A percentile compares a stretch with the other conserved stretches of the same genome.
phyloP scores from a whole-genome alignment of 495 filamentous ascomycete species.

The Cercophora samala region DNA sequence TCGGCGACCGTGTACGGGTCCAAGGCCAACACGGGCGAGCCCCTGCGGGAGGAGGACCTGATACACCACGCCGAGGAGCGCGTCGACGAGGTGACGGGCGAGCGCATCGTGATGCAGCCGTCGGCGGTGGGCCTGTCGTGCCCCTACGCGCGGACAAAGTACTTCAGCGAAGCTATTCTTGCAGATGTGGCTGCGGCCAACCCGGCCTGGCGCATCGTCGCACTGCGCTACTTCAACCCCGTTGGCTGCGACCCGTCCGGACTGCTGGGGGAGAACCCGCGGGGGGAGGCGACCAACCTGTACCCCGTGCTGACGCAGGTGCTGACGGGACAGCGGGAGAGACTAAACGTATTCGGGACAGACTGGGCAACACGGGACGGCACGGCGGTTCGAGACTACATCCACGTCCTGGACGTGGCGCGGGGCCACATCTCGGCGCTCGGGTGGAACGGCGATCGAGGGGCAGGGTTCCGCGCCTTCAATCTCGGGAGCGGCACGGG shows the following conservation, averaged over 20 bases:
- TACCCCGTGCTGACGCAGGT: conserved; percentile 61
- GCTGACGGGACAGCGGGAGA: conserved; percentile 51
- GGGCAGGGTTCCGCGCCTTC: conserved; percentile 44
- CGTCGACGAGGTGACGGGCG: conserved; percentile 49
- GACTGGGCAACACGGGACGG: conserved; percentile 66
- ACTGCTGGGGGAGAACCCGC: conserved; percentile 62
- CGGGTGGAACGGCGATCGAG: conserved; percentile 15
- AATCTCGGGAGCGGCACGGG: conserved; percentile 54
- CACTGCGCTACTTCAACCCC: conserved; percentile 66
- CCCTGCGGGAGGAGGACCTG: conserved; percentile 58
- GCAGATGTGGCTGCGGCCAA: conserved; percentile 57
- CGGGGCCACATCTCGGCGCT: conserved; percentile 62
- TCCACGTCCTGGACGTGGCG: conserved; percentile 61
- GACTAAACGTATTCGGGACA: conserved; percentile 58
- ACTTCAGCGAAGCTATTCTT: conserved; percentile 64
- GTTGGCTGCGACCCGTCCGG: conserved; percentile 64
- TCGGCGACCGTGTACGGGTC: conserved; percentile 63
- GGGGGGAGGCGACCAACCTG: conserved; percentile 59
- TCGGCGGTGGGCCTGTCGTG: conserved; percentile 53
- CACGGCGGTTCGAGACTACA: conserved; percentile 74
- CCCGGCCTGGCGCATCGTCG: conserved; percentile 58
- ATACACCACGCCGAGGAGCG: conserved; percentile 56
- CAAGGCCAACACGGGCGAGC: conserved; percentile 49
- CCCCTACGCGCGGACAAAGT: conserved; percentile 65
- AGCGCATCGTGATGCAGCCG: conserved; percentile 23